A percentile compares a stretch with the other conserved stretches of the same genome.
Evolutionary conservation across 192 early-diverging fungal genomes (phyloP).

Genomic region (Coemansia sp.): DNA sequence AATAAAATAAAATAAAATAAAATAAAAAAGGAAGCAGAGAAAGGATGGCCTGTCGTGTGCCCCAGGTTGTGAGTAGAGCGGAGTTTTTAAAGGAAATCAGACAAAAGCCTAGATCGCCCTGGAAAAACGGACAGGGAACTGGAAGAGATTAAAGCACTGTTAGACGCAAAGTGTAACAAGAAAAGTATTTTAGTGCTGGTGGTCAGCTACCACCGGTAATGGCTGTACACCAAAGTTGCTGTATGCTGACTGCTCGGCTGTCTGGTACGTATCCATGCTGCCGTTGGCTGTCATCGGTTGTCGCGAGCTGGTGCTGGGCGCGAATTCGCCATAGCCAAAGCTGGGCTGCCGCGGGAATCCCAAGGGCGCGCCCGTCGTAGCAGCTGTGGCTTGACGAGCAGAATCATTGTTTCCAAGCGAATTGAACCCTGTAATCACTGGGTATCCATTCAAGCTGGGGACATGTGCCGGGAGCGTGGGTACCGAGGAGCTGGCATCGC

Average conservation of each 20-base stretch:
- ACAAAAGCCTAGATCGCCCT: not conserved
- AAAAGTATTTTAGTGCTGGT: not conserved
- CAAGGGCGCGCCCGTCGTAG: not conserved
- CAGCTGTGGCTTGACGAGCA: not conserved
- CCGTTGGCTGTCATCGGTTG: conserved; percentile 18
- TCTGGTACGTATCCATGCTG: conserved; percentile 47
- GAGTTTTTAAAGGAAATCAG: not conserved
- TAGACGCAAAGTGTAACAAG: not conserved
- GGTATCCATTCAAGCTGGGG: conserved; percentile 40
- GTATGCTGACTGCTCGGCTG: conserved; percentile 33
- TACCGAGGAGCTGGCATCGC: conserved; percentile 21
- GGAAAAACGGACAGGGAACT: not conserved
- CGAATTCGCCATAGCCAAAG: conserved; percentile 46
- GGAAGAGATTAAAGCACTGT: not conserved
- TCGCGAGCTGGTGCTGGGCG: conserved; percentile 13
- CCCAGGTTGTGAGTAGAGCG: not conserved
- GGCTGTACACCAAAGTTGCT: conserved; percentile 9
- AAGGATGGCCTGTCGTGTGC: not conserved
- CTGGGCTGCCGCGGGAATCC: conserved; percentile 21
- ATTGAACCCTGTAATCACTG: conserved; percentile 17
- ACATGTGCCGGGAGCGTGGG: conserved; percentile 23
- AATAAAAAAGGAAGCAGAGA: not conserved
- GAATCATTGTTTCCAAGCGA: conserved; percentile 11
- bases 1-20: not conserved
- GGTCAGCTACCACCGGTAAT: not conserved